A percentile compares a stretch with the other conserved stretches of the same genome.
Conservation (phyloP, 1,284 basidiomycete species). For the Ustilago sp. region DNA sequence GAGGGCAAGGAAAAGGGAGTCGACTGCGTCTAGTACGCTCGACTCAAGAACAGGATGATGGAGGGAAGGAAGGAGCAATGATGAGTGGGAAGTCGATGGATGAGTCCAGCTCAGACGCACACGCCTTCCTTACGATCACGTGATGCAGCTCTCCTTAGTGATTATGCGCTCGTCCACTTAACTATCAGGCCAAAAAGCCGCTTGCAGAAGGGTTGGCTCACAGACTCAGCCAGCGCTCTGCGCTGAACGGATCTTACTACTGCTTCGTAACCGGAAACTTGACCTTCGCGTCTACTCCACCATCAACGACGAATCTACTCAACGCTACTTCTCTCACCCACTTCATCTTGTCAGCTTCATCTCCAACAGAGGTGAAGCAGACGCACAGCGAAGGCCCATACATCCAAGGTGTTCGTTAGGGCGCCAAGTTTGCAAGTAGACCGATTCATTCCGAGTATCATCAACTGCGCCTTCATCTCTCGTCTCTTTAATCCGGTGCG, state of each 20-base stretch:
- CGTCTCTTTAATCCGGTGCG: background rate
- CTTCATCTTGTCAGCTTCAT: background rate
- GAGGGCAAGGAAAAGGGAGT: too few relatives aligned
- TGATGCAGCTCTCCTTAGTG: background rate
- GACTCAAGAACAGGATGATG: too few relatives aligned
- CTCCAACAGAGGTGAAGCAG: background rate
- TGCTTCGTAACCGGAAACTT: background rate
- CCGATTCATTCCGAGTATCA: background rate
- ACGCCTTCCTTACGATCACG: too few relatives aligned
- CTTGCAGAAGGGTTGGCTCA: background rate
- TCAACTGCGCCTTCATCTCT: background rate
- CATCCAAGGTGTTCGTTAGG: background rate
- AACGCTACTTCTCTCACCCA: background rate
- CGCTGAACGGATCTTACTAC: background rate
- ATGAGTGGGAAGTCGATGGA: too few relatives aligned
- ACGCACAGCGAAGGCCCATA: background rate
- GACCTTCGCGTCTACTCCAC: background rate
- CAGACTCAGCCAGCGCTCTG: background rate
- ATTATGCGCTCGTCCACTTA: background rate
- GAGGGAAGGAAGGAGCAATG: too few relatives aligned
- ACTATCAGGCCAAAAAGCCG: conserved; percentile 2
- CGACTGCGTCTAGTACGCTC: too few relatives aligned
- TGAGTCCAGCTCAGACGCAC: too few relatives aligned
- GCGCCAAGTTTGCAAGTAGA: background rate
- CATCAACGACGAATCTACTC: background rate